Evolutionary conservation across 2,329 filamentous ascomycete species (phyloP).

Genomic region (Emergomyces orientalis): DNA sequence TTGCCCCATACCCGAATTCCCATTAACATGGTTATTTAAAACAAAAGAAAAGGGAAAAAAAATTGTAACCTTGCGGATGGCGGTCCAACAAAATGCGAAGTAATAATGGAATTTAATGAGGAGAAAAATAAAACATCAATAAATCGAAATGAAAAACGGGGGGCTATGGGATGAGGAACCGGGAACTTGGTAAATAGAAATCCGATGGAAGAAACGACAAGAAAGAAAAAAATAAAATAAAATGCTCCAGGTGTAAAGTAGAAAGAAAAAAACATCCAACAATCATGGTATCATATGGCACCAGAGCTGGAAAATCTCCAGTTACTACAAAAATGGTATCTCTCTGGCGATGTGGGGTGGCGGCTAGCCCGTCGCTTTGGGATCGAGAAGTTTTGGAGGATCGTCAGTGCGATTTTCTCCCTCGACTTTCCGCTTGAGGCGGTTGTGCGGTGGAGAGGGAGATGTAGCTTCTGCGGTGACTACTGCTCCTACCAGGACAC

Average conservation of each 20-base stretch:
- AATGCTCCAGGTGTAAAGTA: background rate
- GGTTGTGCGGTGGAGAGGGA: conserved; percentile 20
- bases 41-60: no score
- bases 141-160: no score
- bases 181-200: background rate
- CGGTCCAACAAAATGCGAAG: no score
- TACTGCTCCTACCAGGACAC: conserved; percentile 24
- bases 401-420: conserved; percentile 10
- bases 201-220: background rate
- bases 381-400: background rate
- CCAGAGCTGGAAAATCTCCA: background rate
- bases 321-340: background rate
- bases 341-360: background rate
- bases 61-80: no score
- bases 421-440: conserved; percentile 29
- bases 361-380: background rate
- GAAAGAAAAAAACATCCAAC: background rate
- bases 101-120: no score
- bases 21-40: no score
- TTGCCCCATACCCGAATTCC: no score
- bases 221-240: background rate
- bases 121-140: no score
- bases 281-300: background rate
- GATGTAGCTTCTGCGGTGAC: conserved; percentile 12
- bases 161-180: no score